phyloP scores from a whole-genome alignment of 1,139 yeast species.

The Geotrichum reessii region DNA sequence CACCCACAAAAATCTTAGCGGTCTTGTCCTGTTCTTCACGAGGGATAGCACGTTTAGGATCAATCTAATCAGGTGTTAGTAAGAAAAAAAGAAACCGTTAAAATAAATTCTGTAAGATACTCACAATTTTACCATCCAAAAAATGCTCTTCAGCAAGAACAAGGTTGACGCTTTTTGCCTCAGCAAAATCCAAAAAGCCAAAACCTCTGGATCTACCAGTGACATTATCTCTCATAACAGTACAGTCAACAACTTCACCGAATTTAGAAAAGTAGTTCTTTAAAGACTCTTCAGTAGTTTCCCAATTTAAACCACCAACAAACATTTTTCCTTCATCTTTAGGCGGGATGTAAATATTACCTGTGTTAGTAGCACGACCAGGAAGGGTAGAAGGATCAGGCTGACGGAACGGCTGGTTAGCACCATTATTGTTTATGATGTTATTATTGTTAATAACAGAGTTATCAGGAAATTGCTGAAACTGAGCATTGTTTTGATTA shows the following conservation, averaged over 20 bases:
- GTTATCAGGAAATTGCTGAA: not conserved
- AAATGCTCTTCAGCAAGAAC: slow-evolving; percentile 86
- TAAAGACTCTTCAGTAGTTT: slow-evolving; percentile 77
- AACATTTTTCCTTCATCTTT: slow-evolving; percentile 82
- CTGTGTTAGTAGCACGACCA: slow-evolving; percentile 28
- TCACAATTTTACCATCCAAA: slow-evolving; percentile 77
- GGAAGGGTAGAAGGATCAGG: slow-evolving; percentile 17
- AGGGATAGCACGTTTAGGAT: slow-evolving; percentile 96
- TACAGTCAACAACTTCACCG: slow-evolving; percentile 85
- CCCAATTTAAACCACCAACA: slow-evolving; percentile 98
- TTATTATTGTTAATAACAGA: not conserved
- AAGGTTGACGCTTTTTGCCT: slow-evolving; percentile 75
- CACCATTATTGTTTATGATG: not conserved
- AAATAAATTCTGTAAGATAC: slow-evolving; percentile 2
- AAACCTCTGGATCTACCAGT: slow-evolving; percentile 96
- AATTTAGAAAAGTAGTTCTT: slow-evolving; percentile 79
- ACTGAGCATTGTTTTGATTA: not conserved
- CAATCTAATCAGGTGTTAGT: slow-evolving; percentile 43
- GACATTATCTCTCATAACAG: slow-evolving; percentile 86
- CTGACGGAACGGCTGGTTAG: not conserved
- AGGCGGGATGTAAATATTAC: slow-evolving; percentile 39
- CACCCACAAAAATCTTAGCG: slow-evolving; percentile 97
- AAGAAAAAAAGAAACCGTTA: too few species aligned
- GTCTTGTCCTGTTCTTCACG: slow-evolving; percentile 97
- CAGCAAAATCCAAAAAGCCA: slow-evolving; percentile 87